phyloP scores from a whole-genome alignment of 116 monocot genomes.

The Trichopus zeylanicus region DNA sequence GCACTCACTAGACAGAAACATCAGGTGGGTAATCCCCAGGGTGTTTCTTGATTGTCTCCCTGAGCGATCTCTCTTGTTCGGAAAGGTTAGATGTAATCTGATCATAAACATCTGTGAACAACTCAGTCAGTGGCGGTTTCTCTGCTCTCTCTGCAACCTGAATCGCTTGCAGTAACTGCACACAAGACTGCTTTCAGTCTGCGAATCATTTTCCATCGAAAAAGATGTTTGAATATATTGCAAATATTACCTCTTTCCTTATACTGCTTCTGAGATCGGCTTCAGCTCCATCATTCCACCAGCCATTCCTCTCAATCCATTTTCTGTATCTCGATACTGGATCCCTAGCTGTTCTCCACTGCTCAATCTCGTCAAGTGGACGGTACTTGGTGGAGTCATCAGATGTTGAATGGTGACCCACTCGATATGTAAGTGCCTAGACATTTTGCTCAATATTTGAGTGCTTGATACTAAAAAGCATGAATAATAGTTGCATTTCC shows the following conservation, averaged over 20 bases:
- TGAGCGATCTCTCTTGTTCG: conserved; percentile 46
- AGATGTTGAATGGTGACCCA: conserved; percentile 88
- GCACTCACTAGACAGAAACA: conserved; percentile 34
- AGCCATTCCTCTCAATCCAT: conserved; percentile 88
- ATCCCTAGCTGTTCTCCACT: conserved; percentile 70
- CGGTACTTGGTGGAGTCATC: conserved; percentile 93
- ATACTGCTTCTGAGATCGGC: conserved; percentile 50
- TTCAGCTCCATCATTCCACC: conserved; percentile 81
- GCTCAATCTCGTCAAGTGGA: conserved; percentile 69
- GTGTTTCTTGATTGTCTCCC: conserved; percentile 40
- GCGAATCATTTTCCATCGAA: background rate
- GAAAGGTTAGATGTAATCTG: conserved; percentile 35
- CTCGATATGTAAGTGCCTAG: conserved; percentile 90
- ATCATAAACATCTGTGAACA: conserved; percentile 79
- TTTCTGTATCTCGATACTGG: conserved; percentile 93
- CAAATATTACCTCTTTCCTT: conserved; percentile 60
- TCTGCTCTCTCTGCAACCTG: conserved; percentile 52
- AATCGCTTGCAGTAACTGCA: conserved; percentile 57
- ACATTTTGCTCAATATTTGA: background rate
- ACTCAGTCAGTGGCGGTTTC: conserved; percentile 45
- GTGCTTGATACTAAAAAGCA: background rate
- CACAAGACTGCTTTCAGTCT: background rate
- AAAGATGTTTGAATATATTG: background rate
- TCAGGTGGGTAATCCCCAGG: conserved; percentile 50
- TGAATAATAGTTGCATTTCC: background rate